Evolutionary conservation across 371 early-diverging fungal species (phyloP).

Genomic region (Mucor saturninus): DNA sequence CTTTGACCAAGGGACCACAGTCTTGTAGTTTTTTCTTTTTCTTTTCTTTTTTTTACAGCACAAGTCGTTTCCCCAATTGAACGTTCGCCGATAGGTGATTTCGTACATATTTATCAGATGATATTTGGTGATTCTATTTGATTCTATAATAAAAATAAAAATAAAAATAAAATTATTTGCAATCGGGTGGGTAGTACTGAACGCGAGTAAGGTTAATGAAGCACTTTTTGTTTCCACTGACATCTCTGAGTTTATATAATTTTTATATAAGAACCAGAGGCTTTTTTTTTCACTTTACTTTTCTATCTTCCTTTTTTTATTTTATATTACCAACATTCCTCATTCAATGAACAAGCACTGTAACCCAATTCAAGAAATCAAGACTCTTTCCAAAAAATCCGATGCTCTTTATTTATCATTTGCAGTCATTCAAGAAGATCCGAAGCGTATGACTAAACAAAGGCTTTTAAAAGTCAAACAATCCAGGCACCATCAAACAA

Average conservation of each 20-base stretch:
- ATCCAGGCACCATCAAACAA: not conserved
- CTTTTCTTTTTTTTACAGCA: not conserved
- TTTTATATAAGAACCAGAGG: not conserved
- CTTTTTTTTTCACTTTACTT: not conserved
- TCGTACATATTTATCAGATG: not conserved
- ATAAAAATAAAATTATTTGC: not conserved
- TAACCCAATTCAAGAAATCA: too few species aligned
- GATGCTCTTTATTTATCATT: too few species aligned
- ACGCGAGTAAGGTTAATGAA: not conserved
- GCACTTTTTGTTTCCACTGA: constrained; percentile 1
- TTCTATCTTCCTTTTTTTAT: not conserved
- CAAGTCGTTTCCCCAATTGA: not conserved
- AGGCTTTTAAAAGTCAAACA: not conserved
- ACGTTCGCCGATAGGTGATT: not conserved
- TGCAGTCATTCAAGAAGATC: not conserved
- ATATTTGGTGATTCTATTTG: not conserved
- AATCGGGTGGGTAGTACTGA: not conserved
- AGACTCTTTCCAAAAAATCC: too few species aligned
- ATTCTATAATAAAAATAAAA: not conserved
- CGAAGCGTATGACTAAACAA: not conserved
- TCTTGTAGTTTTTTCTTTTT: not conserved
- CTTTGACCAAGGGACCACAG: constrained; percentile 1
- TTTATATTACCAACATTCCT: not conserved
- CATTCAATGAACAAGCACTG: too few species aligned
- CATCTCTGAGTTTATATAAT: not conserved